Conservation (phyloP, 2,329 filamentous ascomycete species). For the Venturia carpophila region DNA sequence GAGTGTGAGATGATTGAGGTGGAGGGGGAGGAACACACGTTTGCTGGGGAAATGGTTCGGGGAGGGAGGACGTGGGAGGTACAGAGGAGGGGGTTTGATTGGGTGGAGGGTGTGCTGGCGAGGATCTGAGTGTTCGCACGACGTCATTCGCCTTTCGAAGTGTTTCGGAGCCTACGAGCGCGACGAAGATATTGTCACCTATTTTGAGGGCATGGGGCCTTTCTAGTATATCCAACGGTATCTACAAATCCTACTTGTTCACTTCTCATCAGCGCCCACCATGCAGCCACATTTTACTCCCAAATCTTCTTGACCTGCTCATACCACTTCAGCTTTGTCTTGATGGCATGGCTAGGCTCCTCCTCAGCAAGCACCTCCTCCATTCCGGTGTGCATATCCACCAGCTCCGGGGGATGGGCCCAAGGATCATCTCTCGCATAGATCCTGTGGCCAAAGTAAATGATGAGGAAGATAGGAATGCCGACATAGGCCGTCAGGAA, state of each 20-base stretch:
- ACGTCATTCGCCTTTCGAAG: no score
- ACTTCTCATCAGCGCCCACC: background rate
- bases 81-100: constrained; percentile 37
- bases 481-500: constrained; percentile 65
- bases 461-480: constrained; percentile 63
- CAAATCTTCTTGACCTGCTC: constrained; percentile 9
- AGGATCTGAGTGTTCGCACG: background rate
- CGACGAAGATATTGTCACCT: no score
- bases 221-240: no score
- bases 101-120: background rate
- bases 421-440: constrained; percentile 47
- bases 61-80: constrained; percentile 27
- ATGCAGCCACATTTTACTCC: background rate
- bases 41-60: constrained; percentile 37
- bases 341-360: background rate
- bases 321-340: constrained; percentile 12
- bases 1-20: constrained; percentile 33
- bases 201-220: no score
- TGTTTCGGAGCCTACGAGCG: no score
- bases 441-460: constrained; percentile 62
- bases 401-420: constrained; percentile 41
- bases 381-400: constrained; percentile 45
- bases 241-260: background rate
- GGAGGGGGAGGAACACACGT: constrained; percentile 38
- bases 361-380: constrained; percentile 24